These are phyloP conservation scores for Kodamaea neixiangensis DNA, from an alignment of 805 yeast genomes.

Conservation along the genomic window DNA sequence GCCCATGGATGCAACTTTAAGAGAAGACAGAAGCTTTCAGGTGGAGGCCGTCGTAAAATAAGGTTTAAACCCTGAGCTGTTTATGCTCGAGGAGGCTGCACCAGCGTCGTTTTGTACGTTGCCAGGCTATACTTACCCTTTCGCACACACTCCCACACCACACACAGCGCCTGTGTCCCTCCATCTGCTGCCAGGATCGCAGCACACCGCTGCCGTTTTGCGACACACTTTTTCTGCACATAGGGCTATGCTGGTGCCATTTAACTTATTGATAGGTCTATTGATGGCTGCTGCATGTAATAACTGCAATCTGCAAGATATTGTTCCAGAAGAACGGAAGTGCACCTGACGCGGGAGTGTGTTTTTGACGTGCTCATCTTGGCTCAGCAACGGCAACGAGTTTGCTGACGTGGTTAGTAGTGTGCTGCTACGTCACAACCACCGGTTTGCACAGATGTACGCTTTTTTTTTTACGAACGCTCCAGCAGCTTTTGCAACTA, in stretches of 20 bases:
- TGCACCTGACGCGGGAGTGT: neutral
- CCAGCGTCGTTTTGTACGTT: neutral
- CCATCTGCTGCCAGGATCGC: no score
- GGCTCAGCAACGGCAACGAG: neutral
- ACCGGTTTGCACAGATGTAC: neutral
- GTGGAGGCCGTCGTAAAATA: neutral
- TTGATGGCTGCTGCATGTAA: constrained; percentile 2
- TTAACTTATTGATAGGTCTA: neutral
- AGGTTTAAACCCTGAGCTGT: constrained; percentile 1
- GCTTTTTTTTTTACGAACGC: neutral
- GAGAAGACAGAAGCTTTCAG: neutral
- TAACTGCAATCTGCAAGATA: neutral
- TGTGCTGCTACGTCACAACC: neutral
- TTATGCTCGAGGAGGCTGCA: neutral
- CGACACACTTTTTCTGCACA: constrained; percentile 2
- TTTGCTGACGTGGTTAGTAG: neutral
- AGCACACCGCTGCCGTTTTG: neutral
- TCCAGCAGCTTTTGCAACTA: neutral
- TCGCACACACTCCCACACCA: neutral
- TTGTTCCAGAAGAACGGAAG: neutral
- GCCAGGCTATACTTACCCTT: constrained; percentile 1
- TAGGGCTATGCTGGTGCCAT: neutral
- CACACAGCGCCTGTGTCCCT: no score
- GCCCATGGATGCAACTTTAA: neutral
- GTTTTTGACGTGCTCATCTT: no score